Conservation (phyloP, 169 alveolate species). For the Pseudocohnilembus persalinus region DNA sequence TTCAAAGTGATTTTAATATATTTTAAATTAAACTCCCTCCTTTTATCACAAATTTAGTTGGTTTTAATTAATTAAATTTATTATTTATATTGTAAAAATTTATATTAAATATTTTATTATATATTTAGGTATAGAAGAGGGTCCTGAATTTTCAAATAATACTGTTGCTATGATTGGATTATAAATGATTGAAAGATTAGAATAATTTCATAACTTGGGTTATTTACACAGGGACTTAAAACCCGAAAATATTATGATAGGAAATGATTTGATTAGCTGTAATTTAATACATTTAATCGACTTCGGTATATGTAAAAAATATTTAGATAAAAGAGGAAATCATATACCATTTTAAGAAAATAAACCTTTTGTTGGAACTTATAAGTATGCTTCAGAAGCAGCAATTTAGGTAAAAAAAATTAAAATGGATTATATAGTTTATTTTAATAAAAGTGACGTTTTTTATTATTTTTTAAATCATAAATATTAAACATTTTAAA, state of each 20-base stretch:
- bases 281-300: slow-evolving; percentile 35
- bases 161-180: slow-evolving; percentile 61
- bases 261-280: slow-evolving; percentile 26
- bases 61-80: no score
- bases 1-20: no score
- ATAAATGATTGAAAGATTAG: slow-evolving; percentile 42
- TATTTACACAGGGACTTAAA: slow-evolving; percentile 80
- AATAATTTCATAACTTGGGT: slow-evolving; percentile 5
- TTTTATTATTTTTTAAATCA: no score
- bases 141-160: slow-evolving; percentile 54
- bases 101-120: no score
- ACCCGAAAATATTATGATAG: slow-evolving; percentile 80
- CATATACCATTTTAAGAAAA: slow-evolving; percentile 14
- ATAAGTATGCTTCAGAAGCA: slow-evolving; percentile 53
- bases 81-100: no score
- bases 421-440: no score
- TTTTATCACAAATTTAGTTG: no score
- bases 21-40: no score
- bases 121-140: no score
- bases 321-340: slow-evolving; percentile 30
- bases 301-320: slow-evolving; percentile 33
- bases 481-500: no score
- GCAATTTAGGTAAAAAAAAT: slow-evolving; percentile 46
- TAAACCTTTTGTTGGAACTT: slow-evolving; percentile 24
- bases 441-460: no score